Percentiles rank a stretch among this genome's conserved stretches.
Evolutionary conservation across 352 stramenopile species (phyloP).

Genomic region (Globisporangium nodosum): DNA sequence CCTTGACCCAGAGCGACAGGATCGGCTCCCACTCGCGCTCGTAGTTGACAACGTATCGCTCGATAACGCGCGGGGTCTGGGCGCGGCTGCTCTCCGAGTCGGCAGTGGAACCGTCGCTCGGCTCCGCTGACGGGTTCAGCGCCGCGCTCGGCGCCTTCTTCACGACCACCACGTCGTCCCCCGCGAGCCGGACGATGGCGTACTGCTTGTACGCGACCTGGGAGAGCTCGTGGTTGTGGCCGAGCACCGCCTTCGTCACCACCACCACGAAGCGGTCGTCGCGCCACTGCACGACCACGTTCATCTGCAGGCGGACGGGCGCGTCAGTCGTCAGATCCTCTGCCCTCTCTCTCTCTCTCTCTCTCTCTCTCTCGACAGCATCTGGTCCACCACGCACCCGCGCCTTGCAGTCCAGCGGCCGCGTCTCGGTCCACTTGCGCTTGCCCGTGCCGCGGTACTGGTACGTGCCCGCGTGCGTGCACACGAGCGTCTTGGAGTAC

Average conservation of each 20-base stretch:
- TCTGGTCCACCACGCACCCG: conserved; percentile 4
- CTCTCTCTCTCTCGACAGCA: neutral
- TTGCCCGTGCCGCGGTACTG: conserved; percentile 13
- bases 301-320: neutral
- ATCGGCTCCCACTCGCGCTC: conserved; percentile 4
- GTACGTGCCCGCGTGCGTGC: conserved; percentile 15
- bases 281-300: conserved; percentile 2
- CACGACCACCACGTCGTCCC: neutral
- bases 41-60: neutral
- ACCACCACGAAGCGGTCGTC: neutral
- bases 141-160: neutral
- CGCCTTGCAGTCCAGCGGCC: conserved; percentile 17
- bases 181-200: neutral
- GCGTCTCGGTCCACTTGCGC: conserved; percentile 10
- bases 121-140: neutral
- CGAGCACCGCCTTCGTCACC: neutral
- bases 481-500: conserved; percentile 20
- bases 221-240: conserved; percentile 5
- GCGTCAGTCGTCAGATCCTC: neutral
- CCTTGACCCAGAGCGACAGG: neutral
- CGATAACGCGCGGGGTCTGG: neutral
- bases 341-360: neutral
- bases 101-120: neutral
- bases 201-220: conserved; percentile 1
- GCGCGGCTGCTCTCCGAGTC: neutral